Evolutionary conservation across 2,329 filamentous ascomycete species (phyloP).

Genomic region (Eutypa lata): DNA sequence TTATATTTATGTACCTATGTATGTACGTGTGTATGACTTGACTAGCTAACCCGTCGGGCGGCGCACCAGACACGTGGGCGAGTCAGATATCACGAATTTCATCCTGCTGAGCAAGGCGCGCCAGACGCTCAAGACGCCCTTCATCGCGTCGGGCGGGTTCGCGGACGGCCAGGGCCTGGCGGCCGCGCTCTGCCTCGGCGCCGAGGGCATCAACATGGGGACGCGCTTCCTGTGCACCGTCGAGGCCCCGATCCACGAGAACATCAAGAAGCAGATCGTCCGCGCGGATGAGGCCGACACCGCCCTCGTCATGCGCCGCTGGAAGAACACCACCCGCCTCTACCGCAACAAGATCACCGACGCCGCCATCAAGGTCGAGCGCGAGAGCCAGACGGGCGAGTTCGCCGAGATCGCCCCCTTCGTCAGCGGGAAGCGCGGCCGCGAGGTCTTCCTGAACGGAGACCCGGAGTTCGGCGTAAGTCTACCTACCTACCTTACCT

Average conservation of each 20-base stretch:
- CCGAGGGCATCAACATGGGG: slow-evolving; percentile 97
- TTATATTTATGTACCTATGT: no score
- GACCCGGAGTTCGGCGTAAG: slow-evolving; percentile 86
- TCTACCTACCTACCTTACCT: slow-evolving; percentile 20
- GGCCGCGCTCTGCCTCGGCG: slow-evolving; percentile 83
- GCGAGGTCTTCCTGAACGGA: slow-evolving; percentile 88
- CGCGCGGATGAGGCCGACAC: slow-evolving; percentile 87
- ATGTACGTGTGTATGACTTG: slow-evolving; percentile 5
- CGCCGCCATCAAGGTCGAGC: slow-evolving; percentile 79
- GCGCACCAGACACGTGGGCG: slow-evolving; percentile 65
- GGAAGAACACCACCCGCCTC: slow-evolving; percentile 87
- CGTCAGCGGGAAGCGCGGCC: slow-evolving; percentile 86
- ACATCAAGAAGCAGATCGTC: slow-evolving; percentile 93
- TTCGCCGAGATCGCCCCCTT: slow-evolving; percentile 85
- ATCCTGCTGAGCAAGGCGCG: slow-evolving; percentile 82
- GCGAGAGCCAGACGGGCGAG: slow-evolving; percentile 76
- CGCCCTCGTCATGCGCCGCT: slow-evolving; percentile 79
- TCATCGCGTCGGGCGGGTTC: slow-evolving; percentile 94
- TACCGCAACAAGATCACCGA: slow-evolving; percentile 87
- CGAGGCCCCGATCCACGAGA: slow-evolving; percentile 86
- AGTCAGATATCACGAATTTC: slow-evolving; percentile 86
- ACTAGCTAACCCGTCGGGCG: slow-evolving; percentile 5
- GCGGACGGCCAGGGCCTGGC: slow-evolving; percentile 92
- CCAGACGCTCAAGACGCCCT: slow-evolving; percentile 80
- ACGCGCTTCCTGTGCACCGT: slow-evolving; percentile 96